Conservation (phyloP, 2,329 filamentous ascomycete genomes). For the Septoria linicola region DNA sequence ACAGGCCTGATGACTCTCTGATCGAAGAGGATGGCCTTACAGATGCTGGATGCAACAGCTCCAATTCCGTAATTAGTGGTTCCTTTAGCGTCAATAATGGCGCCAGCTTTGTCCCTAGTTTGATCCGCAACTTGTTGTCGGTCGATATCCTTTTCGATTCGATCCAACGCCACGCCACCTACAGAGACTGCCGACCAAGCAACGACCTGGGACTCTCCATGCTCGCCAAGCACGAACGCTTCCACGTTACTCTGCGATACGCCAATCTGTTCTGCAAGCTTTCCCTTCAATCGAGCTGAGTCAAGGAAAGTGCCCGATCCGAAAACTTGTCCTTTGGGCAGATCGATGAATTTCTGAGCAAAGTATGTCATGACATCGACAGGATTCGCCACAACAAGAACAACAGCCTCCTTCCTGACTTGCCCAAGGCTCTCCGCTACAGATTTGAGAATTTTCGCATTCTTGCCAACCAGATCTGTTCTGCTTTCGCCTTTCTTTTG, state of each 20-base stretch:
- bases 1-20: slow-evolving; percentile 49
- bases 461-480: slow-evolving; percentile 49
- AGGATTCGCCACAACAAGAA: slow-evolving; percentile 56
- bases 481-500: slow-evolving; percentile 50
- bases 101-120: slow-evolving; percentile 49
- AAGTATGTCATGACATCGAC: slow-evolving; percentile 57
- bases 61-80: slow-evolving; percentile 54
- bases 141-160: slow-evolving; percentile 35
- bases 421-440: slow-evolving; percentile 52
- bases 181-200: slow-evolving; percentile 50
- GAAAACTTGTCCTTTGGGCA: slow-evolving; percentile 52
- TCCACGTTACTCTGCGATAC: slow-evolving; percentile 43
- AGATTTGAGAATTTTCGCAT: slow-evolving; percentile 50
- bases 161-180: slow-evolving; percentile 43
- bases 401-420: slow-evolving; percentile 49
- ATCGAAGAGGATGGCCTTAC: slow-evolving; percentile 53
- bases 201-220: slow-evolving; percentile 51
- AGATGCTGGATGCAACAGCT: slow-evolving; percentile 50
- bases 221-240: slow-evolving; percentile 51
- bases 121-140: slow-evolving; percentile 43
- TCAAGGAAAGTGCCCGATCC: slow-evolving; percentile 57
- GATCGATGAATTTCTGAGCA: slow-evolving; percentile 48
- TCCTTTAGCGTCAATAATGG: slow-evolving; percentile 52
- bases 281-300: slow-evolving; percentile 50
- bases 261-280: slow-evolving; percentile 43